These are phyloP conservation scores for Blastocrithidia nonstop DNA, from an alignment of 208 protist species.

Conservation along the genomic window DNA sequence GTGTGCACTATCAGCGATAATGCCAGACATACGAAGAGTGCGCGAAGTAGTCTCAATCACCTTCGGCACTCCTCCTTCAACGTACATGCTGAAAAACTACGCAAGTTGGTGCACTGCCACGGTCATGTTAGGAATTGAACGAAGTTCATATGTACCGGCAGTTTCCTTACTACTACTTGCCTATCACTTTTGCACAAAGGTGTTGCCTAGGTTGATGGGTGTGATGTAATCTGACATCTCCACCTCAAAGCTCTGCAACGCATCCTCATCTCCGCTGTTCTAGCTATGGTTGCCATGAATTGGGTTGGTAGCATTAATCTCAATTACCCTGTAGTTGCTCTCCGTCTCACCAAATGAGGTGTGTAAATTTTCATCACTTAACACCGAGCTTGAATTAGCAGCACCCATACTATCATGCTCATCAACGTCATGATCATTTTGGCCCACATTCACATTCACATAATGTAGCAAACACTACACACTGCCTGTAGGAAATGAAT, in stretches of 20 bases:
- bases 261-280: conserved; percentile 14
- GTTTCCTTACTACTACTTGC: conserved; percentile 41
- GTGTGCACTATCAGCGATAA: conserved; percentile 26
- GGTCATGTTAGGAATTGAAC: conserved; percentile 76
- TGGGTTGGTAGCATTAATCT: too few species aligned
- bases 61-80: conserved; percentile 52
- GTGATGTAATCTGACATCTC: conserved; percentile 71
- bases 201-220: conserved; percentile 28
- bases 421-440: conserved; percentile 8
- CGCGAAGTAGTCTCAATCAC: conserved; percentile 56
- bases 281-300: neutral
- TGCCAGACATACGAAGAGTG: conserved; percentile 65
- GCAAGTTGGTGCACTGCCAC: conserved; percentile 63
- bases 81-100: conserved; percentile 75
- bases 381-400: too few species aligned
- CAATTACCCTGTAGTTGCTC: too few species aligned
- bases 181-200: conserved; percentile 21
- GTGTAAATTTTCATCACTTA: too few species aligned
- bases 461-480: conserved; percentile 55
- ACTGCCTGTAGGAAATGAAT: conserved; percentile 50
- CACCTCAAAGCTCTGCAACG: conserved; percentile 70
- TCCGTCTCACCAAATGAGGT: too few species aligned
- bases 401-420: conserved; percentile 27
- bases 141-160: conserved; percentile 65
- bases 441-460: conserved; percentile 18